phyloP scores from a whole-genome alignment of 805 yeast species.

The Candida palmyrensis region DNA sequence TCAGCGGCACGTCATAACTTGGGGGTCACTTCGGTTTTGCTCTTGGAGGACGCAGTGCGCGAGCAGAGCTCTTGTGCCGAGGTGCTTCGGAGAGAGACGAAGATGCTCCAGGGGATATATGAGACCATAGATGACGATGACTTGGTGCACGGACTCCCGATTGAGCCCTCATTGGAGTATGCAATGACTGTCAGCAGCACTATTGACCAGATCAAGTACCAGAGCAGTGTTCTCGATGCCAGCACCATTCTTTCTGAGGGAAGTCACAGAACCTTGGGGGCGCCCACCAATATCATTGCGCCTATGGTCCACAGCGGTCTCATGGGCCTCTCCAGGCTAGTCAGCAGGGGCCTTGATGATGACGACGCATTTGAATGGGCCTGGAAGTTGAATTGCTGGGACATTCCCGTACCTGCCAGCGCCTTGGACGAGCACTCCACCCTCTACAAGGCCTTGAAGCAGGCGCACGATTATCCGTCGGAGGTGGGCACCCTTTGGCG shows the following conservation, averaged over 20 bases:
- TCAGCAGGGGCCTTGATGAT: conserved; percentile 18
- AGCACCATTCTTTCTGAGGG: conserved; percentile 12
- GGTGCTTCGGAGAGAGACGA: conserved; percentile 5
- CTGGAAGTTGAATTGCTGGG: conserved; percentile 80
- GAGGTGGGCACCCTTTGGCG: conserved; percentile 12
- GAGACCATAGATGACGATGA: conserved; percentile 57
- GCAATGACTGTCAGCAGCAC: conserved; percentile 42
- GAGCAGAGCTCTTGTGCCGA: conserved; percentile 4
- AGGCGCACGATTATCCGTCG: conserved; percentile 32
- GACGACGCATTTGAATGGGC: conserved; percentile 51
- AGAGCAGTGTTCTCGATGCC: conserved; percentile 54
- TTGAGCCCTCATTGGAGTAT: conserved; percentile 46
- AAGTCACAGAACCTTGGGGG: conserved; percentile 2
- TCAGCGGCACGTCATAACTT: conserved; percentile 27
- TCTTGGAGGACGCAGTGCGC: conserved; percentile 40
- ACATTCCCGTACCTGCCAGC: conserved; percentile 45
- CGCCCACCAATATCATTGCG: conserved; percentile 15
- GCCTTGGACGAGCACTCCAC: conserved; percentile 37
- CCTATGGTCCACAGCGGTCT: conserved; percentile 50
- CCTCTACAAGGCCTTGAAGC: conserved; percentile 50
- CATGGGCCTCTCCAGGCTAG: conserved; percentile 50
- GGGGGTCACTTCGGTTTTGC: conserved; percentile 41
- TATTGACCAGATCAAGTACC: conserved; percentile 43
- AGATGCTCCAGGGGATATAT: conserved; percentile 36
- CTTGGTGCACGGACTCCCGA: conserved; percentile 60